Base-by-base conservation (phyloP, 257 asterid genomes). In the Solanum gracilifrons region DNA sequence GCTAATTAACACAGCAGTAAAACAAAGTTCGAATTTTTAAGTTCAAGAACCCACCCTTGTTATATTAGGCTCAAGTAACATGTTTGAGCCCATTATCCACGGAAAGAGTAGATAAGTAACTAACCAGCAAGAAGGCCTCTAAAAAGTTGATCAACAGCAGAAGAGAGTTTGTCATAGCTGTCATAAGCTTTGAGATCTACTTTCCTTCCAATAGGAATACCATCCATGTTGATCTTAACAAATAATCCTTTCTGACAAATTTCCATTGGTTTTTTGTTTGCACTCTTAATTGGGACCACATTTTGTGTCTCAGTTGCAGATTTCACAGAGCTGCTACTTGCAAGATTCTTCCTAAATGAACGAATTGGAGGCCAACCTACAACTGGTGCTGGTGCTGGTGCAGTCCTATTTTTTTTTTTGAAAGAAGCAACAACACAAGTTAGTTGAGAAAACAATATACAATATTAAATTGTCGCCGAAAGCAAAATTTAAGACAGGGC, bases 331-430 rank as follows among this genome's bases (percentile, higher is more conserved):
- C 86, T 88, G 86, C 93, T 91, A 35, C 89, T 93, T 43, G 96
- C 93, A 79, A 94, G 90, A 86, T 94, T 96, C 89, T 93, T 96
- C 79, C 98, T 89, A 86, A 92, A 96, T 16, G 98, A 93, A 32
- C 98, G 94, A 84, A 97, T 68, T 36, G 99, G 99, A 74, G 99
- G 99, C 99, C 99, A 97, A 32, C 99, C 99, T 91, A 95, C 99
- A 55, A 93, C 95, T 76, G 98, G 90, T 83, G 95, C 95, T 76
- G 98, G 90, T 83, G 95, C 91, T 76, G 97, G 96, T 55, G 98
- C 97, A 90, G 92, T 92, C 90, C 99, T 96, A 66, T 89, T 71
- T 71, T 23, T 2, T 41, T 15, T 51, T 76, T 55, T 36, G 35
- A 69, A 35, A 27, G 82, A 85, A 60, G 43, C 35, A 55, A 41